phyloP scores from a whole-genome alignment of 306 rosid genomes.

The Trifolium fragiferum region DNA sequence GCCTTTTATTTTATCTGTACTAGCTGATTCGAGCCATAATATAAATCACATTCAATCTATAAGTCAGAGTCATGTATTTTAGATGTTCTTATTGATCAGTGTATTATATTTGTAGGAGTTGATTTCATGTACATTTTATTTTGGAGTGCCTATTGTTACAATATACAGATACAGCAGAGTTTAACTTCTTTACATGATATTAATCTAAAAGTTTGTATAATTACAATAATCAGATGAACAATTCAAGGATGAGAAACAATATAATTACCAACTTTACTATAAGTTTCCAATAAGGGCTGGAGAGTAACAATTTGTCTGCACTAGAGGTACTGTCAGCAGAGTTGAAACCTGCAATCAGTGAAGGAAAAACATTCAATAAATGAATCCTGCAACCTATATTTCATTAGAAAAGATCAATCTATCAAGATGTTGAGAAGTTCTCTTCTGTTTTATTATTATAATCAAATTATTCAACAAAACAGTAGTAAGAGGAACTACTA shows the following conservation, averaged over 20 bases:
- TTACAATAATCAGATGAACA: slow-evolving; percentile 19
- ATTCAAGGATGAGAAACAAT: slow-evolving; percentile 35
- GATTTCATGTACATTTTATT: not conserved
- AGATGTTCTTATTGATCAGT: not conserved
- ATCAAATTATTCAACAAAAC: slow-evolving; percentile 12
- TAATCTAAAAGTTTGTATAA: slow-evolving; percentile 14
- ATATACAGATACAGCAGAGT: not conserved
- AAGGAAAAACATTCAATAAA: slow-evolving; percentile 27
- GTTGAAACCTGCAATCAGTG: slow-evolving; percentile 36
- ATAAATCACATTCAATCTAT: not conserved
- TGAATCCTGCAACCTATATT: not conserved
- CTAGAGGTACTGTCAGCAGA: slow-evolving; percentile 25
- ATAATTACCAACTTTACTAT: slow-evolving; percentile 33
- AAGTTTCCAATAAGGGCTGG: slow-evolving; percentile 5
- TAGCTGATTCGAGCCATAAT: not conserved
- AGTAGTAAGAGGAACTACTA: not conserved
- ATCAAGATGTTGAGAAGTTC: not conserved
- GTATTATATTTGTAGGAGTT: slow-evolving; percentile 8
- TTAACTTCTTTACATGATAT: not conserved
- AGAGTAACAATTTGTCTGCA: slow-evolving; percentile 29
- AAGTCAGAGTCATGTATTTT: not conserved
- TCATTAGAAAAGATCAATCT: too few species aligned
- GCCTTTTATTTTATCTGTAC: not conserved
- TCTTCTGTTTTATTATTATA: not conserved
- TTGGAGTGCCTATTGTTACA: not conserved